Conservation (phyloP, 345 rosid species). For the Camelina hispida region DNA sequence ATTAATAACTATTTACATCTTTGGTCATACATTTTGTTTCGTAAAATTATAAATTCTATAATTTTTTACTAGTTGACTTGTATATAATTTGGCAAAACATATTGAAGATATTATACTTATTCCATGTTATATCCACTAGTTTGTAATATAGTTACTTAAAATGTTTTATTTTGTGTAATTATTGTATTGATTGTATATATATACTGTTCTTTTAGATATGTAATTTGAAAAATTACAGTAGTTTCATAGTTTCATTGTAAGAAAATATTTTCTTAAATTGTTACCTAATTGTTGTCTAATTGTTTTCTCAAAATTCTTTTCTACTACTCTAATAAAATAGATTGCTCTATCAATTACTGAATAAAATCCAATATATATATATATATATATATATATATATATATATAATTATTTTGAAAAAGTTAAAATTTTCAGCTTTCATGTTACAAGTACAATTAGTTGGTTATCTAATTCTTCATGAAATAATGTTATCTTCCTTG, state of each 20-base stretch:
- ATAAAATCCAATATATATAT: neutral
- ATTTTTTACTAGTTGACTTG: too few relatives aligned
- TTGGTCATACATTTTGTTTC: too few relatives aligned
- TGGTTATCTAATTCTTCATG: conserved; percentile 3
- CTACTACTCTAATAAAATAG: neutral
- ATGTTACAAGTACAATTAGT: neutral
- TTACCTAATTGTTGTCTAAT: neutral
- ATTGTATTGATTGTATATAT: neutral
- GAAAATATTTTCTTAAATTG: neutral
- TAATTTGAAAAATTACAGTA: neutral
- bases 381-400: neutral
- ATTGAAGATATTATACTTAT: too few relatives aligned
- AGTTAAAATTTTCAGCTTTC: neutral
- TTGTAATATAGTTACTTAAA: neutral
- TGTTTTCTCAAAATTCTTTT: neutral
- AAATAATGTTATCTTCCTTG: neutral
- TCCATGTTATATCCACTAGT: too few relatives aligned
- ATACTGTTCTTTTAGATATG: neutral
- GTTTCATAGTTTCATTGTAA: neutral
- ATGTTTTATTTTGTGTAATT: neutral
- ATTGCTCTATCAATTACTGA: neutral
- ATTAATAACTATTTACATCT: too few relatives aligned
- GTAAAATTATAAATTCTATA: too few relatives aligned
- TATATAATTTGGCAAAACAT: too few relatives aligned
- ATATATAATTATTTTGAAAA: neutral